Evolutionary conservation across 176 grass and related monocot genomes (phyloP), one percentile per base, ranked within the genome.

Genomic region (Musa beccarii): DNA sequence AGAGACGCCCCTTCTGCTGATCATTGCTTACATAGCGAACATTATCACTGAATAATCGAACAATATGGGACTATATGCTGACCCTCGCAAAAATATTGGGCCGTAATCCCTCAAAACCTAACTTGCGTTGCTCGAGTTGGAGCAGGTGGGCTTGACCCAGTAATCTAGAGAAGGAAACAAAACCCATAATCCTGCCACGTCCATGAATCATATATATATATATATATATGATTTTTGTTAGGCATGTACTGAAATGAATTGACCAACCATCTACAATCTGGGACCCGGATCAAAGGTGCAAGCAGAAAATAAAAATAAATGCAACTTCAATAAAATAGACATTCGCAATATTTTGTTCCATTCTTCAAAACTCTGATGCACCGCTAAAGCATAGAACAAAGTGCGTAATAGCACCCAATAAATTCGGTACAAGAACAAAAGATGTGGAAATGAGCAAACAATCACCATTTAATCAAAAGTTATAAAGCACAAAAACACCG

Each of bases 1-100:
- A 43, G 34, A 43, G 34, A 43, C 34, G 3, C 2, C 0, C 2
- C 0, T 0, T 0, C 0, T 0, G 4, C 34, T 3, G 29, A 29
- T 3, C 29, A 3, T 29, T 3, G 29, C 29, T 2, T 29, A 29
- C 2, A 29, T 29, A 29, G 0, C 0, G 29, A 0, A 29, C 29
- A 3, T 3, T 0, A 29, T 29, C 2, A 29, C 0, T 3, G 0
- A 3, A 3, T 2, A 3, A 29, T 29, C 3, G 0, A 29, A 2
- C 2, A 0, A 34, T 43, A 4, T 43, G 34, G 34, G 34, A 43
- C 34, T 43, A 43, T 43, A 4, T 34, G 3, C 6, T 6, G 34
- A 43, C 0, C 4, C 4, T 4, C 34, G 34, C 34, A 0, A 6
- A 0, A 43, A 6, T 5, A 43, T 43, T 43, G 34, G 34, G 3